Conservation (phyloP, 352 stramenopile genomes). For the Phytophthora agathidicida region DNA sequence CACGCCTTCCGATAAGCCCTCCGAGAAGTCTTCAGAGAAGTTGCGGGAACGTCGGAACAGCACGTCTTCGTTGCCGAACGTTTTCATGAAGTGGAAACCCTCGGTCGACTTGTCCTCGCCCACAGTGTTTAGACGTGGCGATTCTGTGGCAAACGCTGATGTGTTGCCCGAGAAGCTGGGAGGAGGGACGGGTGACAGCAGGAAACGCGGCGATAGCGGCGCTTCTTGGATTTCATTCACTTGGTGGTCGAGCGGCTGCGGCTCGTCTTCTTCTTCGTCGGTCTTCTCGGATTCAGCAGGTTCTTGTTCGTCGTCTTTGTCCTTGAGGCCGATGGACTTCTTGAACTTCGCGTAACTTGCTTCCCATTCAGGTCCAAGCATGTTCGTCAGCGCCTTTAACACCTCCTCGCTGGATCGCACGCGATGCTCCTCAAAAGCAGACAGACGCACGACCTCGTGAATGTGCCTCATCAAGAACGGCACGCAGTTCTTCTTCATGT, state of each 20-base stretch:
- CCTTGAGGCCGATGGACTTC: conserved; percentile 41
- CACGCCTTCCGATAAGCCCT: conserved; percentile 79
- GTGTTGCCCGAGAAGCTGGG: conserved; percentile 43
- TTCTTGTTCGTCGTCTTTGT: conserved; percentile 37
- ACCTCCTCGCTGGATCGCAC: conserved; percentile 86
- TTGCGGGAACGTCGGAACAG: conserved; percentile 67
- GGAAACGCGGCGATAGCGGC: conserved; percentile 61
- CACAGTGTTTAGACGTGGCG: conserved; percentile 46
- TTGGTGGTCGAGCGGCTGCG: conserved; percentile 23
- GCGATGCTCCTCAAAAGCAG: conserved; percentile 76
- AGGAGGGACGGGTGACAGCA: conserved; percentile 49
- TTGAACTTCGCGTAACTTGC: conserved; percentile 76
- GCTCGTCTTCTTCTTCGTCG: conserved; percentile 25
- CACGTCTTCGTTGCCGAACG: conserved; percentile 67
- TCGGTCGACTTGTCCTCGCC: conserved; percentile 44
- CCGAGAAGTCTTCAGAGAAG: conserved; percentile 77
- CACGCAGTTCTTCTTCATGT: conserved; percentile 88
- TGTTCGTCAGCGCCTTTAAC: conserved; percentile 78
- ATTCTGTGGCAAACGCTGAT: conserved; percentile 54
- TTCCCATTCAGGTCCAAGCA: conserved; percentile 83
- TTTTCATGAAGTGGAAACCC: conserved; percentile 64
- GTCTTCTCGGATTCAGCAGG: conserved; percentile 29
- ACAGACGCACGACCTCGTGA: conserved; percentile 80
- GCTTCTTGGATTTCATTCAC: conserved; percentile 46
- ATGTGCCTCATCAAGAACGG: conserved; percentile 89